A percentile compares a stretch with the other conserved stretches of the same genome.
Evolutionary conservation across 169 alveolate species (phyloP).

Genomic region (Theileria luwenshuni): DNA sequence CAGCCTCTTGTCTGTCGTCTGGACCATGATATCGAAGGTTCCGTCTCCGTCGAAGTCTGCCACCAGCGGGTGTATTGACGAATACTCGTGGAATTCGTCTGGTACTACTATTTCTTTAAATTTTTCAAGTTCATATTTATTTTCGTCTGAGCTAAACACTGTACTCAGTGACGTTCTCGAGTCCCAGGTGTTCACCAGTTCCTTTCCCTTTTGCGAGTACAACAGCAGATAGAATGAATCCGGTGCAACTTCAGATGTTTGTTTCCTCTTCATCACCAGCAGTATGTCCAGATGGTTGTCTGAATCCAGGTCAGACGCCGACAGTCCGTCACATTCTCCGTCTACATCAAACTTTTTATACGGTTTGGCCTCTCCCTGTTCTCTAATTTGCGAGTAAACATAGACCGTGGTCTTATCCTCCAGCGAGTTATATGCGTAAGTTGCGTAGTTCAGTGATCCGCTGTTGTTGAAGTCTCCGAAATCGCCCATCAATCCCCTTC

Average conservation of each 20-base stretch:
- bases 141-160: constrained; percentile 50
- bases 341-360: constrained; percentile 41
- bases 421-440: constrained; percentile 8
- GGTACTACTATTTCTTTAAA: constrained; percentile 14
- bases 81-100: constrained; percentile 38
- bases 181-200: constrained; percentile 33
- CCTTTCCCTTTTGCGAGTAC: constrained; percentile 30
- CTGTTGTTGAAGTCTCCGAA: constrained; percentile 60
- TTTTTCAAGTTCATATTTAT: constrained; percentile 39
- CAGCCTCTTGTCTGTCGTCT: constrained; percentile 55
- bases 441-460: constrained; percentile 38
- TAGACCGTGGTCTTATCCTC: constrained; percentile 16
- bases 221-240: constrained; percentile 19
- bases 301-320: constrained; percentile 70
- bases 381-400: constrained; percentile 14
- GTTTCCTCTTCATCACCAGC: constrained; percentile 54
- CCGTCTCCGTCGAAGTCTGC: constrained; percentile 86
- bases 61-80: constrained; percentile 77
- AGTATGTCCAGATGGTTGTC: constrained; percentile 69
- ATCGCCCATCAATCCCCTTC: constrained; percentile 43
- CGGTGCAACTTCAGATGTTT: neutral
- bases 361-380: neutral
- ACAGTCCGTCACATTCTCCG: constrained; percentile 63
- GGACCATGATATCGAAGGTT: constrained; percentile 72
- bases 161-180: constrained; percentile 24